Conservation (phyloP, 2,329 filamentous ascomycete species). For the Aureobasidium sp. region DNA sequence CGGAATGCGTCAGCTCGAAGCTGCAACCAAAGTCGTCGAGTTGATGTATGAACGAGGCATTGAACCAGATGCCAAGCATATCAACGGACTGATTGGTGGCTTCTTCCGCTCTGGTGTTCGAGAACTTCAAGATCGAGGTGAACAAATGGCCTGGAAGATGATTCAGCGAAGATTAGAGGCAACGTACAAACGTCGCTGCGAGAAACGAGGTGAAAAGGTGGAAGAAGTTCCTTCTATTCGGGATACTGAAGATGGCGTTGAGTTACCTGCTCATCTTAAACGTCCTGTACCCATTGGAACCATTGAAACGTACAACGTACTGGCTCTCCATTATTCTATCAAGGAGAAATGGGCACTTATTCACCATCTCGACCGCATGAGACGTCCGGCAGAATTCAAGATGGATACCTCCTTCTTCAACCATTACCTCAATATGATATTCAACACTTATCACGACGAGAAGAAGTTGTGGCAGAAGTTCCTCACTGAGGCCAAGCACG, state of each 20-base stretch:
- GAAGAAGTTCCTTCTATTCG: neutral
- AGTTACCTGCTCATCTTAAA: constrained; percentile 22
- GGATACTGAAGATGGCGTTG: neutral
- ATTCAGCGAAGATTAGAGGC: constrained; percentile 58
- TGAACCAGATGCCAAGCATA: constrained; percentile 61
- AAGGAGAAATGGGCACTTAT: constrained; percentile 52
- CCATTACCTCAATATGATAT: constrained; percentile 52
- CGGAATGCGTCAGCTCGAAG: constrained; percentile 50
- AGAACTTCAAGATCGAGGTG: constrained; percentile 50
- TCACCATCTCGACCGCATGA: constrained; percentile 52
- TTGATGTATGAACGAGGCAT: constrained; percentile 66
- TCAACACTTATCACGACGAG: constrained; percentile 9
- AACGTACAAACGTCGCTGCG: constrained; percentile 37
- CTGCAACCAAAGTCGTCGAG: constrained; percentile 62
- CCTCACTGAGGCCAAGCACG: constrained; percentile 5
- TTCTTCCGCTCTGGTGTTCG: constrained; percentile 54
- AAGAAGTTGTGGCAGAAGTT: constrained; percentile 6
- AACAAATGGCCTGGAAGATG: constrained; percentile 68
- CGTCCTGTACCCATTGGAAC: constrained; percentile 50
- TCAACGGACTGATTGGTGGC: constrained; percentile 74
- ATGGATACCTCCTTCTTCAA: constrained; percentile 72
- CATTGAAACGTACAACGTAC: constrained; percentile 68
- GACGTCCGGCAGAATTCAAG: constrained; percentile 54
- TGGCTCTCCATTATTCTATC: constrained; percentile 63
- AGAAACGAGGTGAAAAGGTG: neutral